Evolutionary conservation across 2,329 filamentous ascomycete species (phyloP), one percentile per base, ranked within the genome.

Genomic region (Sporothrix pallida): DNA sequence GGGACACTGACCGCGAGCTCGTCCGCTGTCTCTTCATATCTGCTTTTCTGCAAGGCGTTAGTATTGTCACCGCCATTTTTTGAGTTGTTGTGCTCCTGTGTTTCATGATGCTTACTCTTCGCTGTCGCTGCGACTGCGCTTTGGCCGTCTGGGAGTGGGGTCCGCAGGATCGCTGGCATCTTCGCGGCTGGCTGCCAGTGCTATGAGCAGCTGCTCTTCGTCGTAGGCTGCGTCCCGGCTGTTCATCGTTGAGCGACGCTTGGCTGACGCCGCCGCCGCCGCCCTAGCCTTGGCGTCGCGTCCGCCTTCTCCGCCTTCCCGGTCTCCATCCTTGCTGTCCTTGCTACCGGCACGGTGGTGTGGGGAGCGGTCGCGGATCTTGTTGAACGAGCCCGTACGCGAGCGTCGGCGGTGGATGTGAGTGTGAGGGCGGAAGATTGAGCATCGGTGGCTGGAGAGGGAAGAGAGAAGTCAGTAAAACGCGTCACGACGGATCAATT

Each of bases 161-260:
- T 91, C 90, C 13, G 81, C 80, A 48, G 86, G 82, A 12, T 85
- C 85, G 13, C 85, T 82, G 12, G 87, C 90, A 60, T 97, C 93
- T 79, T 93, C 91, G 83, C 95, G 98, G 84, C 96, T 99, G 75
- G 97, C 95, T 81, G 98, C 95, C 78, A 99, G 94, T 44, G 95
- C 96, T 77, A 93, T 90, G 72, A 94, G 90, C 54, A 99, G 91
- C 81, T 97, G 94, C 78, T 97, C 95, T 82, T 99, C 96, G 77
- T 98, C 95, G 78, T 98, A 98, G 26, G 94, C 95, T 58, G 95
- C 95, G 81, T 94, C 92, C 75, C 95, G 90, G 81, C 96, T 99
- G 80, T 98, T 97, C 94, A 98, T 98, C 7, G 96, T 99, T 23
- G 94, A 97, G 42, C 96, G 89, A 74, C 96, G 90, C 81, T 98